Evolutionary conservation across 495 filamentous ascomycete species (phyloP).

Genomic region (Tuber melanosporum): DNA sequence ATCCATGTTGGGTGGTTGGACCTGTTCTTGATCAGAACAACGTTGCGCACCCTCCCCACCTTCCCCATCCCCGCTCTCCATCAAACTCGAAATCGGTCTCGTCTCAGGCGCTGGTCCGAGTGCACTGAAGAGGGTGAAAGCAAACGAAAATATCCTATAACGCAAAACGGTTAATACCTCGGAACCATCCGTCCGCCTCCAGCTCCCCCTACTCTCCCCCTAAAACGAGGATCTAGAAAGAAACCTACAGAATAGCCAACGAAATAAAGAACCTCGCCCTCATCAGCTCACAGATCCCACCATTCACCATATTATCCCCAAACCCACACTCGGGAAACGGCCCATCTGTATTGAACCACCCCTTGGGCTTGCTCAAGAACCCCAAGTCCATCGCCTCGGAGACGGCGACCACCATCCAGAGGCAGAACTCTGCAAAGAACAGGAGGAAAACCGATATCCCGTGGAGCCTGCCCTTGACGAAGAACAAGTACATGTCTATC

Average conservation of each 20-base stretch:
- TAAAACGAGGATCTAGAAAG: background rate
- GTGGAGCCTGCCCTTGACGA: background rate
- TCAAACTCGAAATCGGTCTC: background rate
- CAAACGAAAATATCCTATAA: background rate
- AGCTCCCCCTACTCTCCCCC: background rate
- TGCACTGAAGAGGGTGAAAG: background rate
- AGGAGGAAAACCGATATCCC: background rate
- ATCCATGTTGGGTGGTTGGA: background rate
- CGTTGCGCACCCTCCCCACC: background rate
- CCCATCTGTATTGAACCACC: background rate
- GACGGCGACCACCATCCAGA: background rate
- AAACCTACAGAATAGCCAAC: background rate
- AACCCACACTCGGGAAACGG: background rate
- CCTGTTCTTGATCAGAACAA: background rate
- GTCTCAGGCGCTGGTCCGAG: background rate
- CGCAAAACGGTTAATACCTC: background rate
- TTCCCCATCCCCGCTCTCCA: background rate
- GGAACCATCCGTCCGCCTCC: background rate
- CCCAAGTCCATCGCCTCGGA: background rate
- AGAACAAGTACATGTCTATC: background rate
- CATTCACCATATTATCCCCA: background rate
- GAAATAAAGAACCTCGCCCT: conserved; percentile 2
- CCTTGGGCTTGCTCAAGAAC: background rate
- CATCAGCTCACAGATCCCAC: background rate
- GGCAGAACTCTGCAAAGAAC: conserved; percentile 2